Evolutionary conservation across 805 yeast genomes (phyloP), one percentile per base, ranked within the genome.

Genomic region (Wickerhamomyces chaumierensis): DNA sequence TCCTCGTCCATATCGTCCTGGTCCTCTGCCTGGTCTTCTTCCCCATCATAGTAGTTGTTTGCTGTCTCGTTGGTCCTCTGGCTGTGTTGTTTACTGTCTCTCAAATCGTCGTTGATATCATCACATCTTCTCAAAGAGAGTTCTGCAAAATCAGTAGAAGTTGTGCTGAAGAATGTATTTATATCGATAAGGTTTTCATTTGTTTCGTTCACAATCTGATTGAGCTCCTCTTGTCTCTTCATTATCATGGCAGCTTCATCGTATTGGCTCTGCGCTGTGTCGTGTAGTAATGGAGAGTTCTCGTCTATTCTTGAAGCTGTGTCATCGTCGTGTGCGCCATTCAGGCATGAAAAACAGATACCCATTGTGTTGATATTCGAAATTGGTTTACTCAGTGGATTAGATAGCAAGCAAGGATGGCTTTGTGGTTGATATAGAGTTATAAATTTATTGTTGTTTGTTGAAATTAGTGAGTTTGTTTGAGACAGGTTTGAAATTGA

Each of bases 271-370:
- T 35, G 32, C 16, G 40, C 42, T 7, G 39, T 36, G 12, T 47
- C 51, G 27, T 43, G 38, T 53, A 54, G 39, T 15, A 54, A 39
- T 52, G 62, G 47, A 42, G 60, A 47, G 55, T 65, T 49, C 61
- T 71, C 44, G 52, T 45, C 63, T 60, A 48, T 51, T 25, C 61
- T 42, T 44, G 46, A 25, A 48, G 39, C 17, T 69, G 73, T 11
- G 39, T 64, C 69, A 34, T 60, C 64, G 16, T 56, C 63, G 15
- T 54, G 58, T 28, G 36, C 41, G 5, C 57, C 53, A 32, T 56
- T 46, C 15, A 70, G 55, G 45, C 75, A 70, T 15, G 75, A 70
- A 32, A 69, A 55, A 48, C 75, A 70, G 38, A 58, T 44, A 29
- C 76, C 76, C 76, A 70, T 70, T 7, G 23, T 21, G 6, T 6